phyloP scores from a whole-genome alignment of 139 green algal species.

The Tetraselmis striata region DNA sequence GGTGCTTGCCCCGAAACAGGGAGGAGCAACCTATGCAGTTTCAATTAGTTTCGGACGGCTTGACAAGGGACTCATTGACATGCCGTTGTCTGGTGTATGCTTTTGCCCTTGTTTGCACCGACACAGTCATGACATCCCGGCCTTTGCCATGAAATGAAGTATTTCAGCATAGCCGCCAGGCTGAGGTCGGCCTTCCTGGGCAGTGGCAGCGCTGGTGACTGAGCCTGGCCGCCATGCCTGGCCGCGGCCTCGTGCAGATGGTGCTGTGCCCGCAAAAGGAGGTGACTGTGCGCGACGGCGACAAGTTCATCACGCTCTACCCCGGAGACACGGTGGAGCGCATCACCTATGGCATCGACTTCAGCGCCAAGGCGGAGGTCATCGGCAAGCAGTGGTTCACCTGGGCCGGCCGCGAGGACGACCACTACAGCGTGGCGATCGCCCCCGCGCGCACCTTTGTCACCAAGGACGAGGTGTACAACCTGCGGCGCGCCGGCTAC shows the following conservation, averaged over 20 bases:
- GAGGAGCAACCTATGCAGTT: too few species aligned
- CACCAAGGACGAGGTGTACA: slow-evolving; percentile 22
- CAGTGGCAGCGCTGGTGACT: too few species aligned
- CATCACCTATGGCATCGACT: slow-evolving; percentile 64
- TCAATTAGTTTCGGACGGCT: too few species aligned
- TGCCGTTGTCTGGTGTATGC: too few species aligned
- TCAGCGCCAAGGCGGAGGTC: slow-evolving; percentile 37
- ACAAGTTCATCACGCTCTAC: slow-evolving; percentile 68
- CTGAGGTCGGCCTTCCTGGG: too few species aligned
- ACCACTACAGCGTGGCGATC: slow-evolving; percentile 48
- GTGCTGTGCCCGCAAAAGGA: slow-evolving; percentile 13
- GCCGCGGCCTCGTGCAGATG: background rate
- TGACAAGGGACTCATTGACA: too few species aligned
- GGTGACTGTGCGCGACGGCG: slow-evolving; percentile 53
- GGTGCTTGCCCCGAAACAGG: too few species aligned
- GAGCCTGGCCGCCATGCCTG: too few species aligned
- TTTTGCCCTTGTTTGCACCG: too few species aligned
- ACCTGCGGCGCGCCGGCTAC: background rate
- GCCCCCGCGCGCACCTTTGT: slow-evolving; percentile 57
- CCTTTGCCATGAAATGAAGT: too few species aligned
- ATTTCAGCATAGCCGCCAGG: too few species aligned
- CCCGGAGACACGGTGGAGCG: slow-evolving; percentile 37
- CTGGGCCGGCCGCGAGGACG: slow-evolving; percentile 52
- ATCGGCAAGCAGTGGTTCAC: slow-evolving; percentile 85
- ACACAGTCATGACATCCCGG: too few species aligned